Conservation (phyloP, 2,329 filamentous ascomycete genomes). For the Dactylella cylindrospora region DNA sequence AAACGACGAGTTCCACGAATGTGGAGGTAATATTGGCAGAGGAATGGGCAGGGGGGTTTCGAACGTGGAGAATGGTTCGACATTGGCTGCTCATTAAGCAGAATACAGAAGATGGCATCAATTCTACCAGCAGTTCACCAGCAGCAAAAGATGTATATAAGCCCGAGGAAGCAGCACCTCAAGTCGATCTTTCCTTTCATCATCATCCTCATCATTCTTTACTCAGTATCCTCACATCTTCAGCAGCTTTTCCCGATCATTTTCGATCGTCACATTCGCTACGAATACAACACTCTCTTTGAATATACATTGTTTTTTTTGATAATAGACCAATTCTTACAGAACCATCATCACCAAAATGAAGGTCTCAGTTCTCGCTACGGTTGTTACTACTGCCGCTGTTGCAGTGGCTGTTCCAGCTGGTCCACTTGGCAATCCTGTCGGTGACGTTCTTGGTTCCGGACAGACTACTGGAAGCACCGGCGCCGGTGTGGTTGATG, state of each 20-base stretch:
- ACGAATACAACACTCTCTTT: conserved; percentile 9
- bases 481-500: background rate
- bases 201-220: conserved; percentile 30
- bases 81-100: too few species aligned
- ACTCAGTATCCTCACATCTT: conserved; percentile 5
- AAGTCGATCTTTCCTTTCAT: conserved; percentile 9
- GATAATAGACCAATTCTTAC: conserved; percentile 7
- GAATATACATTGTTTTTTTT: conserved; percentile 7
- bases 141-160: conserved; percentile 29
- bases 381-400: conserved; percentile 1
- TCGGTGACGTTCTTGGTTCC: too few species aligned
- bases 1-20: too few species aligned
- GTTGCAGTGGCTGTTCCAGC: conserved; percentile 18
- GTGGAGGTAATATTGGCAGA: too few species aligned
- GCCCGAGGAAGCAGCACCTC: background rate
- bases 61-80: too few species aligned
- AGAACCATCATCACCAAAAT: conserved; percentile 15
- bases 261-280: conserved; percentile 32
- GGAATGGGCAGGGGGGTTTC: too few species aligned
- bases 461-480: too few species aligned
- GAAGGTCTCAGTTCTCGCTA: conserved; percentile 33
- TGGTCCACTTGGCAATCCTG: background rate
- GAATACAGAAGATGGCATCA: too few species aligned
- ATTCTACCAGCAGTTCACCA: background rate
- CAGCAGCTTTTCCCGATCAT: conserved; percentile 11